Evolutionary conservation across 1,284 basidiomycete genomes (phyloP).

Genomic region (Salmacisia buchloeana): DNA sequence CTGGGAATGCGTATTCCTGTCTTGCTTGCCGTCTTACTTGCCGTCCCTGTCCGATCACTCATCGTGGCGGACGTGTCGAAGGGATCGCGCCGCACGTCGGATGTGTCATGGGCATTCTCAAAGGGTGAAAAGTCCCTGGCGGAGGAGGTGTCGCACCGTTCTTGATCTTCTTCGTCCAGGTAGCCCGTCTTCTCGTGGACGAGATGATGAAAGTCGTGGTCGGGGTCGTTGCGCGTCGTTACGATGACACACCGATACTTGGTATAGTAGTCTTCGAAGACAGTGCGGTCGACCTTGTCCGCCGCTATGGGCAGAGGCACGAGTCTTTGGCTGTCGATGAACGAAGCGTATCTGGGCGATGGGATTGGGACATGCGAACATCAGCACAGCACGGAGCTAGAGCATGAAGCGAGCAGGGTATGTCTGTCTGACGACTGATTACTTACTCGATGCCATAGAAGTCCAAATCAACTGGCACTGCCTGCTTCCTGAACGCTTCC

Average conservation of each 20-base stretch:
- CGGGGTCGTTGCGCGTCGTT: not conserved
- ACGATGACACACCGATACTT: not conserved
- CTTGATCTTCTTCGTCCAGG: not conserved
- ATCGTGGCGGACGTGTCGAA: too few relatives aligned
- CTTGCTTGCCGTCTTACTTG: too few relatives aligned
- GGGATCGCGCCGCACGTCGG: too few relatives aligned
- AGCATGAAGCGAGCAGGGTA: too few relatives aligned
- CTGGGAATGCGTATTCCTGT: too few relatives aligned
- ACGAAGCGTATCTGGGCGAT: not conserved
- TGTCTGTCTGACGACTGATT: too few relatives aligned
- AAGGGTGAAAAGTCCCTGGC: too few relatives aligned
- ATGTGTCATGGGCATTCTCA: too few relatives aligned
- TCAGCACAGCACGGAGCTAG: too few relatives aligned
- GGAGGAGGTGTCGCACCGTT: too few relatives aligned
- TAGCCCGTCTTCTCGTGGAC: not conserved
- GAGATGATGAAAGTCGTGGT: not conserved
- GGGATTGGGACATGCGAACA: too few relatives aligned
- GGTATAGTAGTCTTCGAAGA: not conserved
- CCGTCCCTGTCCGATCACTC: too few relatives aligned
- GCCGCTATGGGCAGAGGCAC: not conserved
- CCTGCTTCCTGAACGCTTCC: not conserved
- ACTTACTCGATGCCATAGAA: not conserved
- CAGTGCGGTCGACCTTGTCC: not conserved
- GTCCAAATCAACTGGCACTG: not conserved
- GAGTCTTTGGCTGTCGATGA: not conserved